Evolutionary conservation across 495 filamentous ascomycete genomes (phyloP).

Genomic region (Xylaria palmicola): DNA sequence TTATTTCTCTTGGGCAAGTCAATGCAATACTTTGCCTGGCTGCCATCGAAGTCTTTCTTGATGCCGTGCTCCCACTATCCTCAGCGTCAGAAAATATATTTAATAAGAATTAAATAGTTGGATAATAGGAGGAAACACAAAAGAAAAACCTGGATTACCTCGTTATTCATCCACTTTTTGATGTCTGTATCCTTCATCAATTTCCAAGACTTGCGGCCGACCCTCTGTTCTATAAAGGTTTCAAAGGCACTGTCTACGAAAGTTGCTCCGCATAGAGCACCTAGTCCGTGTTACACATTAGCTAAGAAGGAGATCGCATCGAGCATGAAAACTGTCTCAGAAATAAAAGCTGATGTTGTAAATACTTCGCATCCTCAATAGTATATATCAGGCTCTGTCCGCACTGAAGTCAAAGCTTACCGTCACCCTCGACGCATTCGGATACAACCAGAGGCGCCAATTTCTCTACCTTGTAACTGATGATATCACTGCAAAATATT

Average conservation of each 20-base stretch:
- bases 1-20: conserved; percentile 5
- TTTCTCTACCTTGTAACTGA: conserved; percentile 9
- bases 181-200: not conserved
- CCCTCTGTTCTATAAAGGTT: not conserved
- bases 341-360: too few relatives aligned
- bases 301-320: not conserved
- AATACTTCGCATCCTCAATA: too few relatives aligned
- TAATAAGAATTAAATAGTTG: not conserved
- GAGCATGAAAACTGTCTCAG: not conserved
- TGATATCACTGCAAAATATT: not conserved
- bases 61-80: conserved; percentile 8
- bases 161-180: not conserved
- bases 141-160: not conserved
- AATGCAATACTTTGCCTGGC: not conserved
- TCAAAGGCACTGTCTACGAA: conserved; percentile 5
- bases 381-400: not conserved
- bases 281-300: not conserved
- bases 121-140: not conserved
- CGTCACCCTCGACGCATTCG: conserved; percentile 13
- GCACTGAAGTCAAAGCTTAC: not conserved
- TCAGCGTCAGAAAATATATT: too few relatives aligned
- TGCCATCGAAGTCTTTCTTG: conserved; percentile 10
- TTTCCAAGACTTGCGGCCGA: not conserved
- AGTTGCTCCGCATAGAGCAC: not conserved
- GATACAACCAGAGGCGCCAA: conserved; percentile 1